Percentiles rank a stretch among this genome's conserved stretches.
Evolutionary conservation across 2,329 filamentous ascomycete species (phyloP).

Genomic region (Alternaria viburni): DNA sequence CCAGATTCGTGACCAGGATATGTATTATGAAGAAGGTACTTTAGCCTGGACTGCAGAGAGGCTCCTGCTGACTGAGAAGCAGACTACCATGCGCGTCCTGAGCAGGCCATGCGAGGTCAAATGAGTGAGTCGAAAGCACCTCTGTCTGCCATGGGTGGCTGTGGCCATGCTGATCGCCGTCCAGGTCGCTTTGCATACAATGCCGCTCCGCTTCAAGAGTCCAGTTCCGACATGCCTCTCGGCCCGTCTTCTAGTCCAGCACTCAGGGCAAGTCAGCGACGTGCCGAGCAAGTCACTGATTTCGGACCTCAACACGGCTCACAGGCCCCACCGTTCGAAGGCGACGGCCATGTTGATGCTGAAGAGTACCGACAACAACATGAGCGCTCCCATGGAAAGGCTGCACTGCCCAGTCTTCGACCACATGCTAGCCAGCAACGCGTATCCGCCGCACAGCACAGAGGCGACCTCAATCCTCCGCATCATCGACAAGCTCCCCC

Average conservation of each 20-base stretch:
- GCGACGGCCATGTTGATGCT: not conserved
- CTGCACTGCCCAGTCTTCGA: not conserved
- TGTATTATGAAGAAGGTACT: not conserved
- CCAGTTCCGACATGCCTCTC: constrained; percentile 41
- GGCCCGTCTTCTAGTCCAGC: constrained; percentile 50
- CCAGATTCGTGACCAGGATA: not conserved
- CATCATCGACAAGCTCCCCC: not conserved
- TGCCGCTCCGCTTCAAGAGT: constrained; percentile 15
- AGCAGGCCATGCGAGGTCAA: constrained; percentile 3
- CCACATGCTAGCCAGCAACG: not conserved
- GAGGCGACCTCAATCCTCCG: not conserved
- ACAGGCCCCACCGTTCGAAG: not conserved
- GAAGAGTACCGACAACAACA: not conserved
- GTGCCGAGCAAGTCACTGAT: constrained; percentile 8
- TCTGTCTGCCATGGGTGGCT: not conserved
- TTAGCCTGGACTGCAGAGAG: not conserved
- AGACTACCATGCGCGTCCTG: constrained; percentile 4
- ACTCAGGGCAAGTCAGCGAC: constrained; percentile 45
- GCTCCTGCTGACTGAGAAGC: not conserved
- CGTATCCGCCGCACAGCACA: not conserved
- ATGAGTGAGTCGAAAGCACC: constrained; percentile 9
- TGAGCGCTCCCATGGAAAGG: not conserved
- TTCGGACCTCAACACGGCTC: not conserved
- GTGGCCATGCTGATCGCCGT: not conserved
- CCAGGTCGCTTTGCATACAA: constrained; percentile 34